Percentiles rank a stretch among this genome's conserved stretches.
Evolutionary conservation across 495 filamentous ascomycete genomes (phyloP).

Genomic region (Trichoderma reesei): DNA sequence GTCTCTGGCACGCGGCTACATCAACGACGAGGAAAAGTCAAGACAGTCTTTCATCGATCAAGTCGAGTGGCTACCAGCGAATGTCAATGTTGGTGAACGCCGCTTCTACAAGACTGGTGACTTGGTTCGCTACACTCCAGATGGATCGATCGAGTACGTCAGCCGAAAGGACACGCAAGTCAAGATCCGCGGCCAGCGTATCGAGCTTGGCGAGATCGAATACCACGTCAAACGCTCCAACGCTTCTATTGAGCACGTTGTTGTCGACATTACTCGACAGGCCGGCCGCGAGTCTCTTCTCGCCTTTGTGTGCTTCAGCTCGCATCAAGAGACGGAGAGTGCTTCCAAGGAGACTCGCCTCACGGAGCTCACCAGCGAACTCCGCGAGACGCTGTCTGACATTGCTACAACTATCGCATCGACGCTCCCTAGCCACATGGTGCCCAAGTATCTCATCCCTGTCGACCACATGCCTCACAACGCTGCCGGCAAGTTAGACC

Average conservation of each 20-base stretch:
- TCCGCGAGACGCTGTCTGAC: constrained; percentile 56
- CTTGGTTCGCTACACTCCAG: constrained; percentile 34
- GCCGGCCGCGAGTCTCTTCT: constrained; percentile 23
- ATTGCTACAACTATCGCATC: constrained; percentile 56
- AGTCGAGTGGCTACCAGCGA: constrained; percentile 29
- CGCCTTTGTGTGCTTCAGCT: constrained; percentile 16
- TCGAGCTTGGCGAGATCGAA: constrained; percentile 24
- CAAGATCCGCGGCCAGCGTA: constrained; percentile 22
- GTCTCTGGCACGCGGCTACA: constrained; percentile 27
- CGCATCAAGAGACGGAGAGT: not conserved
- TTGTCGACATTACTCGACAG: constrained; percentile 15
- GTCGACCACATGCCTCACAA: constrained; percentile 6
- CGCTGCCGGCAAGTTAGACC: constrained; percentile 50
- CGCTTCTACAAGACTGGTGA: constrained; percentile 38
- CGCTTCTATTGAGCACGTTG: constrained; percentile 2
- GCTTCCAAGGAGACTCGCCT: constrained; percentile 24
- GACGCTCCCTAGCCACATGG: constrained; percentile 14
- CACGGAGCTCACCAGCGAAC: constrained; percentile 53
- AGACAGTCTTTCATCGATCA: constrained; percentile 24
- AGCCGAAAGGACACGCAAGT: constrained; percentile 22
- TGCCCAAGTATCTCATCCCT: constrained; percentile 14
- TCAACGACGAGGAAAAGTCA: constrained; percentile 24
- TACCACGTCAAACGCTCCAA: not conserved
- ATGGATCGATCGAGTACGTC: constrained; percentile 13
- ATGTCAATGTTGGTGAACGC: not conserved